Evolutionary conservation across 1,284 basidiomycete genomes (phyloP), one percentile per base, ranked within the genome.

Genomic region (Cystobasidiaceae sp.): DNA sequence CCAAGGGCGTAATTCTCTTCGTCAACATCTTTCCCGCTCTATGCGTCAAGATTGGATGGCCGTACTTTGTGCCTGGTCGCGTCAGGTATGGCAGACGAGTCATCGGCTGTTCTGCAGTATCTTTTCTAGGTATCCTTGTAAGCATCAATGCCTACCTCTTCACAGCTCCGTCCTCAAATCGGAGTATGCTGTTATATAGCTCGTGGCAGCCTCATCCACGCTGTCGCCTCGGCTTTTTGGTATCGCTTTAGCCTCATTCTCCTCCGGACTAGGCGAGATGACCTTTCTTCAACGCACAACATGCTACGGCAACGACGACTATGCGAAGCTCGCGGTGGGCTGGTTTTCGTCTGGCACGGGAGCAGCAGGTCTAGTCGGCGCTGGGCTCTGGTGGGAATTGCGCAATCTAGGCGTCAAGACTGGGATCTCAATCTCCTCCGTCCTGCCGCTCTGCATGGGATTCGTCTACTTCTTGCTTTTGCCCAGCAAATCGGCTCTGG

Each of bases 231-330:
- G 93, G 34, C 79, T 98, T 2, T 71, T 92, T 11, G 94, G 96
- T 13, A 97, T 98, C 55, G 82, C 84, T 43, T 76, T 94, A 4
- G 93, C 96, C 0, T 93, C 90, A 0, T 91, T 97, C 74, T 90
- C 91, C 0, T 90, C 88, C 86, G 89, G 89, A 3, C 80, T 98
- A 6, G 94, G 96, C 13, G 94, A 98, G 77, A 77, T 98, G 67
- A 97, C 93, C 1, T 97, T 92, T 74, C 79, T 98, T 2, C 94
- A 98, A 78, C 80, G 96, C 3, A 91, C 92, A 0, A 97, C 93
- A 2, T 49, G 69, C 4, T 73, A 71, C 51, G 66, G 68, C 23
- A 50, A 61, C 41, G 57, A 72, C 62, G 71, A 69, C 17, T 52
- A 58, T 27, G 51, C 57, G 11, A 46, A 41, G 25, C 21, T 37